These are phyloP conservation scores for Pseudocercospora pini-densiflorae DNA, from an alignment of 2,329 filamentous ascomycete species.

Conservation along the genomic window DNA sequence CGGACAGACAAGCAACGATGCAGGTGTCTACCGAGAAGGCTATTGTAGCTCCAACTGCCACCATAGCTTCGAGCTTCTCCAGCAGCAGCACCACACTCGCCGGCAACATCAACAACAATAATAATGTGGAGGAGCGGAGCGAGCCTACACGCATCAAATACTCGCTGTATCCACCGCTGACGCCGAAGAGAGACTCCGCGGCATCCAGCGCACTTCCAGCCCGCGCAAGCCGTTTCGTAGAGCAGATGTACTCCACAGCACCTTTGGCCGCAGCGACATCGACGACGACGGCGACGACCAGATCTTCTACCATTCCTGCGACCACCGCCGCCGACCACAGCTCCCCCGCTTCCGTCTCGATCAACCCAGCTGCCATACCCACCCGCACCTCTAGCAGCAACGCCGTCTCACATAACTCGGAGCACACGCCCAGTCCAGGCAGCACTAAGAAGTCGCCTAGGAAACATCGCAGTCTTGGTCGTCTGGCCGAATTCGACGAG, in stretches of 20 bases:
- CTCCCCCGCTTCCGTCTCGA: conserved; percentile 16
- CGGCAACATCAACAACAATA: neutral
- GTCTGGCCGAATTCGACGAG: conserved; percentile 33
- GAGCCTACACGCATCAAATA: conserved; percentile 12
- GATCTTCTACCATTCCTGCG: neutral
- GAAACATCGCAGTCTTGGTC: conserved; percentile 33
- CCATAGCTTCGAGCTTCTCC: neutral
- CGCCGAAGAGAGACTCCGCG: neutral
- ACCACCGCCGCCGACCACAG: conserved; percentile 2
- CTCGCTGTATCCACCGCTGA: conserved; percentile 16
- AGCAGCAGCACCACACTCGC: neutral
- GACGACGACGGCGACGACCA: conserved; percentile 17
- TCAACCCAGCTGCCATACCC: conserved; percentile 58
- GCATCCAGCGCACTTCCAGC: conserved; percentile 8
- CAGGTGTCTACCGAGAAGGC: neutral
- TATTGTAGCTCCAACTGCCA: neutral
- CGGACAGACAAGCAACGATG: neutral
- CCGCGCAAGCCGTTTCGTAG: conserved; percentile 8
- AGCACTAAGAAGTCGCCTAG: conserved; percentile 17
- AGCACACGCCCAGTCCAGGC: conserved; percentile 28
- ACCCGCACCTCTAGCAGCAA: conserved; percentile 73
- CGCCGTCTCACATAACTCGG: conserved; percentile 45
- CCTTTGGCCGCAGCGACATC: conserved; percentile 8
- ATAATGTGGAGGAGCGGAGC: neutral
- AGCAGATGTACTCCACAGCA: conserved; percentile 17